Evolutionary conservation across 2,329 filamentous ascomycete genomes (phyloP).

Genomic region (Emmonsiellopsis sp.): DNA sequence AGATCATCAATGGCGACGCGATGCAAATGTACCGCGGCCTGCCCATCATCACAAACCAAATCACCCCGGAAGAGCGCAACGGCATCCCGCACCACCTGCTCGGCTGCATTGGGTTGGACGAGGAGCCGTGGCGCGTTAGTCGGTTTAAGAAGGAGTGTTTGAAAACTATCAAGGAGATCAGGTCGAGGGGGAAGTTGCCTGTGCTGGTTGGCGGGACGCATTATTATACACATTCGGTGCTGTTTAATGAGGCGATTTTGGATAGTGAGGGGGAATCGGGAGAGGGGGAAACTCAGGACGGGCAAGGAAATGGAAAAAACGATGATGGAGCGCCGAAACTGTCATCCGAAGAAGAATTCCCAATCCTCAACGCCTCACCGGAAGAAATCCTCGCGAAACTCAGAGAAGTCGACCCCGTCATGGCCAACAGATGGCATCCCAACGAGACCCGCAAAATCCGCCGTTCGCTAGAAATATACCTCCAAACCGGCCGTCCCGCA

Average conservation of each 20-base stretch:
- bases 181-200: constrained; percentile 66
- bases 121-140: constrained; percentile 75
- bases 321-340: neutral
- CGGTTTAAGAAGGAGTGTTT: constrained; percentile 64
- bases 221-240: constrained; percentile 83
- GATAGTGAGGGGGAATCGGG: constrained; percentile 19
- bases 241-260: constrained; percentile 67
- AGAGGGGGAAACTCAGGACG: constrained; percentile 13
- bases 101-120: constrained; percentile 62
- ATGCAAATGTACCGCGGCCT: constrained; percentile 95
- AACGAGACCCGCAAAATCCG: constrained; percentile 85
- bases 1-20: constrained; percentile 93
- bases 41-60: constrained; percentile 92
- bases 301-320: constrained; percentile 2
- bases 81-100: constrained; percentile 83
- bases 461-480: constrained; percentile 80
- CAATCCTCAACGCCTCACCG: constrained; percentile 63
- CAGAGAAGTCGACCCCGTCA: constrained; percentile 71
- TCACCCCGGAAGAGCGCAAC: constrained; percentile 62
- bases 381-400: constrained; percentile 65
- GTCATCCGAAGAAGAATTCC: constrained; percentile 38
- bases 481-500: constrained; percentile 69
- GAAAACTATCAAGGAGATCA: constrained; percentile 65
- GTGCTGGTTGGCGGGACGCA: constrained; percentile 91
- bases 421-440: constrained; percentile 89